These are phyloP conservation scores for Rhizopus microsporus DNA, from an alignment of 371 early-diverging fungal species.

Conservation along the genomic window DNA sequence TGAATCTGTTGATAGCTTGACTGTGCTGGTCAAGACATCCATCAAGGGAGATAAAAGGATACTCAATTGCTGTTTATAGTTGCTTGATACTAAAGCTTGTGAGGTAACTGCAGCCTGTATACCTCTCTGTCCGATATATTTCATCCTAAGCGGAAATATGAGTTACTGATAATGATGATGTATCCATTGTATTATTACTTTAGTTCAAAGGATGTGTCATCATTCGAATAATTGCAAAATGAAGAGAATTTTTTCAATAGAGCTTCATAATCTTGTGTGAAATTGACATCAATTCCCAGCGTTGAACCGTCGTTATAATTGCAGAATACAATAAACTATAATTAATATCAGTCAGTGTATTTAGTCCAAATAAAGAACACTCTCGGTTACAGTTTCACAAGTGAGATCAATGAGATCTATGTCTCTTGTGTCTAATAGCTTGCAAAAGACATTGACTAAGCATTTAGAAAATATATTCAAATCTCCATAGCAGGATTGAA, in stretches of 20 bases:
- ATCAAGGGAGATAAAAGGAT: constrained; percentile 62
- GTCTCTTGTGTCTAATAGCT: constrained; percentile 57
- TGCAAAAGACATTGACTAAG: constrained; percentile 53
- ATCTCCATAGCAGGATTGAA: constrained; percentile 73
- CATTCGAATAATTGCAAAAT: constrained; percentile 50
- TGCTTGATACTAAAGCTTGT: constrained; percentile 53
- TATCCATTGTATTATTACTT: constrained; percentile 2
- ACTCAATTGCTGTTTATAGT: constrained; percentile 54
- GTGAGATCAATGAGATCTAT: constrained; percentile 53
- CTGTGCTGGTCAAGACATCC: constrained; percentile 35
- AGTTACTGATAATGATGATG: not conserved
- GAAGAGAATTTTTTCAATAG: constrained; percentile 59
- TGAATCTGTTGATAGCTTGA: not conserved
- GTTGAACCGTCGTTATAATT: constrained; percentile 67
- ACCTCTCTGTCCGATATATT: constrained; percentile 57
- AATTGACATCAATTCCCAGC: constrained; percentile 65
- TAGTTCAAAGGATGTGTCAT: constrained; percentile 29
- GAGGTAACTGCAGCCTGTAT: constrained; percentile 57
- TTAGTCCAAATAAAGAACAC: not conserved
- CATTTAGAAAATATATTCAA: constrained; percentile 80
- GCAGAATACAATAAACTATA: constrained; percentile 71
- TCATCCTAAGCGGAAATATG: constrained; percentile 21
- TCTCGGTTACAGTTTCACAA: constrained; percentile 51
- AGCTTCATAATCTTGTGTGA: constrained; percentile 57
- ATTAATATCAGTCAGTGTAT: not conserved